Evolutionary conservation across 208 protist genomes (phyloP).

Genomic region (Trypanosoma conorhini): DNA sequence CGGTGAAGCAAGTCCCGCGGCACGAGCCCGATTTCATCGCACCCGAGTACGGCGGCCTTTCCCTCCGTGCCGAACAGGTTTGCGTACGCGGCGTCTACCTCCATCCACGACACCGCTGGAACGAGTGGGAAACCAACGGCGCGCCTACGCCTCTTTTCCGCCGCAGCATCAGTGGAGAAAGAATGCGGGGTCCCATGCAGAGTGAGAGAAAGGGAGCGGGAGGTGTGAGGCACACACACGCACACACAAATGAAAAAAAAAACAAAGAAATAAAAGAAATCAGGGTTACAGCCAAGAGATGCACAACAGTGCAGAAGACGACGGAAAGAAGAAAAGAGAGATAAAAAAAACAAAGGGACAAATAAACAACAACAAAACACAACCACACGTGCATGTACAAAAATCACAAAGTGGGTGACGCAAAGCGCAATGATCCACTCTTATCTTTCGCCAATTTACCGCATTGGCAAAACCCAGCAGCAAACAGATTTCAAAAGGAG

Average conservation of each 20-base stretch:
- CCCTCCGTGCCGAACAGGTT: conserved; percentile 36
- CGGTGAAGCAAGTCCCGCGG: conserved; percentile 34
- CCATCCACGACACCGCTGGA: conserved; percentile 7
- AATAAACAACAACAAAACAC: not conserved
- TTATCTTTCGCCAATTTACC: not conserved
- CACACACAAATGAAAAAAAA: too few species aligned
- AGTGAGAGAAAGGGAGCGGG: conserved; percentile 11
- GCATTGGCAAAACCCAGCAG: not conserved
- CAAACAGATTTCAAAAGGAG: not conserved
- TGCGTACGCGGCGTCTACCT: conserved; percentile 30
- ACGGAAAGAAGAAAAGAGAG: not conserved
- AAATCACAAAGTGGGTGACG: not conserved
- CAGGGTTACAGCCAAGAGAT: not conserved
- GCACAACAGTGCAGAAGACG: not conserved
- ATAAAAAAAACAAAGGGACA: not conserved
- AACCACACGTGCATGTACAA: not conserved
- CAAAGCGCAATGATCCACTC: not conserved
- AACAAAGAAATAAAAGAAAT: conserved; percentile 1
- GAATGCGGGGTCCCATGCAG: not conserved
- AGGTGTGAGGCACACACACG: too few species aligned
- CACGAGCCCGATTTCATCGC: conserved; percentile 33
- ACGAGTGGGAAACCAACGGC: not conserved
- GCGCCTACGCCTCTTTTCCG: not conserved
- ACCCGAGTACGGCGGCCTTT: conserved; percentile 41
- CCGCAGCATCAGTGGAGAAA: not conserved